Conservation (phyloP, 805 yeast genomes). For the Starmerella stigmatis region DNA sequence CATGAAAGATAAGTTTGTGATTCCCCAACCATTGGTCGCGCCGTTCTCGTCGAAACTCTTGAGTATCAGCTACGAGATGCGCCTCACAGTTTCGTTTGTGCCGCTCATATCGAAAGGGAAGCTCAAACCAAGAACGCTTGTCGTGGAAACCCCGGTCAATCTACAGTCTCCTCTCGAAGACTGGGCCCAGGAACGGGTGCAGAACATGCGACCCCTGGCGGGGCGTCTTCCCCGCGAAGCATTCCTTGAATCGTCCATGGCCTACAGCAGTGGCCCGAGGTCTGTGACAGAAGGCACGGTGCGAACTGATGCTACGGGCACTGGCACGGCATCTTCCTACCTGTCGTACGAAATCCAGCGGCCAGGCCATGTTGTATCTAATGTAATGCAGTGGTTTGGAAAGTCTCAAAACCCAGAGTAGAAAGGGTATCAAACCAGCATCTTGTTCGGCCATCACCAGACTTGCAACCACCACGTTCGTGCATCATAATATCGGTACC, state of each 20-base stretch:
- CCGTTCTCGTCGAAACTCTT: not conserved
- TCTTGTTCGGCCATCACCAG: too few relatives aligned
- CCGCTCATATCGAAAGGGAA: not conserved
- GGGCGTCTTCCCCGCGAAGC: not conserved
- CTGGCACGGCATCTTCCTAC: not conserved
- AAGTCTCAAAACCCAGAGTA: not conserved
- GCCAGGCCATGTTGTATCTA: not conserved
- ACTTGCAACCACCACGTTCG: too few relatives aligned
- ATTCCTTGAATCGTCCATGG: not conserved
- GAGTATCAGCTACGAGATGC: not conserved
- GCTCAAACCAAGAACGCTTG: not conserved
- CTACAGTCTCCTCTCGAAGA: not conserved
- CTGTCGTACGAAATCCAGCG: conserved; percentile 1
- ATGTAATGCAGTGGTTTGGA: conserved; percentile 2
- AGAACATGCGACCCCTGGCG: not conserved
- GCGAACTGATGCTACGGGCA: not conserved
- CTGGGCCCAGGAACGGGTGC: not conserved
- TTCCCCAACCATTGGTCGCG: not conserved
- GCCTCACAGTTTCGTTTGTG: not conserved
- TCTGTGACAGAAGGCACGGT: not conserved
- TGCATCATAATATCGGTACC: too few relatives aligned
- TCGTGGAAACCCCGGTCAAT: not conserved
- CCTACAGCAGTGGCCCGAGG: not conserved
- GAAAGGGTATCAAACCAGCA: not conserved
- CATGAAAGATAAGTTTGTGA: not conserved